Base-by-base conservation (phyloP, 2,329 filamentous ascomycete species). In the Monilinia fructicola region DNA sequence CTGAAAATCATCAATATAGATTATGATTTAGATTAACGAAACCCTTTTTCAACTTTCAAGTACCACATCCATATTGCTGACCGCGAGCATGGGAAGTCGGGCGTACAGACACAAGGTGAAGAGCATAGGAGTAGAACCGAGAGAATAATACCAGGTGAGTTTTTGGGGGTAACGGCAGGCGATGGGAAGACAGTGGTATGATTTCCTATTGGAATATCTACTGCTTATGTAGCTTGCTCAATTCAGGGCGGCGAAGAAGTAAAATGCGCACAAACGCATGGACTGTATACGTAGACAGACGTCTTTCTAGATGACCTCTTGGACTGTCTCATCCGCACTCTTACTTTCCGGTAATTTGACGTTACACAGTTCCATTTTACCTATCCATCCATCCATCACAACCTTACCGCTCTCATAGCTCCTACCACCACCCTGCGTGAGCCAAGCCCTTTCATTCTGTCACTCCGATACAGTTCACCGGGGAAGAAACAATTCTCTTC, bases 21-120 rank as follows among this genome's bases (percentile, higher is more conserved):
- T 23, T 35, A 35, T 60, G 44, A 60, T 38, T 60, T 50, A 60
- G 28, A 60, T 60, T 38, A 60, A 60, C 14, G 44, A 60, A 18
- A 23, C 14, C 40, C n/a, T 23, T n/a, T 46, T 59, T 44, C 7
- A 14, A 6, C 26, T 21, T 28, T 4, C 44, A 5, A 50, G 44
- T 38, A 38, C 12, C 21, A 50, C 56, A 38, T 12, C 2, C 31
- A n/a, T 18, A 16, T 50, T 50, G 12, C 21, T 50, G 42, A 1
- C 56, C 9, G 28, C n/a, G 44, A 42, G 28, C 7, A 16, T 26
- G 23, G 18, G 26, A 28, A 7, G n/a, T 10, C 21, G 23, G 56
- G 44, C 3, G 23, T 48, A 60, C 44, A 50, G 21, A 38, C 38
- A 35, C n/a, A 23, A 50, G n/a, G 11, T 11, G 28, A 50, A 23